Evolutionary conservation across 2,329 filamentous ascomycete species (phyloP), one percentile per base, ranked within the genome.

Genomic region (Macroventuria anomochaeta): DNA sequence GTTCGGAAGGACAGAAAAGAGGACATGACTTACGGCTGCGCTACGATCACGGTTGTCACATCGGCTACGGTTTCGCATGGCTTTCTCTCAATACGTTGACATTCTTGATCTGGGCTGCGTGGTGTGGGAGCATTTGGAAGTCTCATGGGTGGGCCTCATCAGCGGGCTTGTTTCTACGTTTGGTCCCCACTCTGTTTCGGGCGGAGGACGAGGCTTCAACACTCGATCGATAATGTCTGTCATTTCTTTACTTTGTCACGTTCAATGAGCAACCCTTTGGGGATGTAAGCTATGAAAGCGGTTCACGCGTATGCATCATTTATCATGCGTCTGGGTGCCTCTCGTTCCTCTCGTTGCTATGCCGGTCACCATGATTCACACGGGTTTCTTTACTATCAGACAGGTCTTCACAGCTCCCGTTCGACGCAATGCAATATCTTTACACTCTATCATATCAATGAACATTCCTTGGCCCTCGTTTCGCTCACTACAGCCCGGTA

Each of bases 231-330:
- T 61, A 61, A 63, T 63, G 65, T 64, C 63, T 63, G 63, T 67
- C 63, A 53, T 65, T 65, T 65, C 61, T 60, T 62, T 58, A 51
- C 37, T 61, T 58, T 66, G 60, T 64, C 53, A 59, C 58, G 62
- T 64, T 64, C 40, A 60, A 62, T 44, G 48, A 63, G 58, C 53
- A 59, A 59, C 50, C 43, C 46, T 57, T 58, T 60, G 44, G 52
- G 57, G 55, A 39, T 51, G 51, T 54, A 56, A 57, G 56, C 58
- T 61, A 63, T 65, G 64, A 61, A 66, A 63, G 64, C 60, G 39
- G 44, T 40, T 65, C 34, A 43, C 46, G 51, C 34, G 39, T 44
- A 48, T 54, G 33, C 44, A 48, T 37, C 17, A 34, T 32, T 28
- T 37, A 21, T 43, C 34, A 43, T 54, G 33, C 32, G 26, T 28